phyloP scores from a whole-genome alignment of 148 eudicot species.

The Rheum nobile region DNA sequence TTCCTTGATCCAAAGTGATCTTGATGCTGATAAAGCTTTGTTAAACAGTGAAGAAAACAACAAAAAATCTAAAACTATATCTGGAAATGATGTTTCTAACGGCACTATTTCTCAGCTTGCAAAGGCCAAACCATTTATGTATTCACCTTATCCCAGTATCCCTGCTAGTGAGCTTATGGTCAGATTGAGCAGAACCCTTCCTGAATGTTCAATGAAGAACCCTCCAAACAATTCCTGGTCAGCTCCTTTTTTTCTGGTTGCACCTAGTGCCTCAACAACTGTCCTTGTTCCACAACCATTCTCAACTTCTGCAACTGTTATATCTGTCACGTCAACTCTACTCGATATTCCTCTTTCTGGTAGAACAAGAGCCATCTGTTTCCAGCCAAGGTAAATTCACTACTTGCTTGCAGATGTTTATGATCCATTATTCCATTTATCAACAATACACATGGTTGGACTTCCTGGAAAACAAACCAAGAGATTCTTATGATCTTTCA shows the following conservation, averaged over 20 bases:
- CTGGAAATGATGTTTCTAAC: conserved; percentile 22
- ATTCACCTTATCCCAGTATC: conserved; percentile 68
- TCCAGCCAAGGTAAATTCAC: conserved; percentile 67
- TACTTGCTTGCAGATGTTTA: neutral
- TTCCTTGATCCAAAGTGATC: conserved; percentile 16
- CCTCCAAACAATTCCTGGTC: conserved; percentile 57
- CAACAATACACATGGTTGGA: neutral
- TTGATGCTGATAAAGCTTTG: conserved; percentile 16
- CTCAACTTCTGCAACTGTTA: conserved; percentile 37
- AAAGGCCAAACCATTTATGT: conserved; percentile 62
- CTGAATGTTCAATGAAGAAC: conserved; percentile 29
- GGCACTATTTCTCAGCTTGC: conserved; percentile 16
- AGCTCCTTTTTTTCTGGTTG: conserved; percentile 75
- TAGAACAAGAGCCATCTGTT: conserved; percentile 74
- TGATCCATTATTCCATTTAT: neutral
- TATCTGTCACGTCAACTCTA: conserved; percentile 78
- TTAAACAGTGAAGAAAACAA: conserved; percentile 9
- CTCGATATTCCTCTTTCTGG: conserved; percentile 73
- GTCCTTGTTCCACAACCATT: conserved; percentile 72
- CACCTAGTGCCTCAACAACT: conserved; percentile 79
- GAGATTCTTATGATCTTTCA: neutral
- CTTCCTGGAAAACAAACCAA: neutral
- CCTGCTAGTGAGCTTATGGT: conserved; percentile 57
- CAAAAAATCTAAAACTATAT: conserved; percentile 23
- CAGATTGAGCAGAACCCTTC: conserved; percentile 43